Base-by-base conservation (phyloP, 257 asterid species). In the Nemophila menziesii region DNA sequence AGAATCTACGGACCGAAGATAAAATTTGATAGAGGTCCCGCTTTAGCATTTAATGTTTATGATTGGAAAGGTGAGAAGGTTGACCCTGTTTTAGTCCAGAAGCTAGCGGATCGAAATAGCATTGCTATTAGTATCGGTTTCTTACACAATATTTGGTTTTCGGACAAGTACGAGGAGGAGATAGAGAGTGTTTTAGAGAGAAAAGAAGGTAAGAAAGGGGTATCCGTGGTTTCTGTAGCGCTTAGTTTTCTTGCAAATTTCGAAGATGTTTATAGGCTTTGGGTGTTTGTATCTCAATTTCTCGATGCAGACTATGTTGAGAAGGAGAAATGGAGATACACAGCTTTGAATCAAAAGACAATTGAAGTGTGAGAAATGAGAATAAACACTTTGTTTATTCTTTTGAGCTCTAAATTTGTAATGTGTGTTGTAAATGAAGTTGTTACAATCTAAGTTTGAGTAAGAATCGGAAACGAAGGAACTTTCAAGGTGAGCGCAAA, bases 241-340 rank as follows among this genome's bases (percentile, higher is more conserved):
- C 79, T 89, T 6, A 72, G 69, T 46, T 89, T 84, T 70, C 74
- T 84, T 72, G 79, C 78, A 3, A 74, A 84, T 19, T 83, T 89
- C 12, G 89, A 83, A 59, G 97, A 84, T 55, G 77, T 68, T 8
- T 83, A 87, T 57, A 63, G 65, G 67, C 72, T 87, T 10, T 87
- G 97, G 97, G 80, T 74, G 33, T 89, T 89, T 41, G 37, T 89
- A 15, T 86, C 93, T 14, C 89, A 63, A 68, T 89, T 89, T 43
- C 70, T 89, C 42, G 97, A 84, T 56, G 97, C 93, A 4, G 97
- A 89, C 45, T 89, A 77, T 47, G 92, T 84, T 36, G 93, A 89
- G 67, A 89, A 84, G 74, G 95, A 89, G 68, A 60, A 82, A 15
- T 87, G 97, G 97, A 77, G 97, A 46, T 87, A 87, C 51, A 78